Evolutionary conservation across 2,329 filamentous ascomycete species (phyloP).

Genomic region (Fusarium oligoseptatum): DNA sequence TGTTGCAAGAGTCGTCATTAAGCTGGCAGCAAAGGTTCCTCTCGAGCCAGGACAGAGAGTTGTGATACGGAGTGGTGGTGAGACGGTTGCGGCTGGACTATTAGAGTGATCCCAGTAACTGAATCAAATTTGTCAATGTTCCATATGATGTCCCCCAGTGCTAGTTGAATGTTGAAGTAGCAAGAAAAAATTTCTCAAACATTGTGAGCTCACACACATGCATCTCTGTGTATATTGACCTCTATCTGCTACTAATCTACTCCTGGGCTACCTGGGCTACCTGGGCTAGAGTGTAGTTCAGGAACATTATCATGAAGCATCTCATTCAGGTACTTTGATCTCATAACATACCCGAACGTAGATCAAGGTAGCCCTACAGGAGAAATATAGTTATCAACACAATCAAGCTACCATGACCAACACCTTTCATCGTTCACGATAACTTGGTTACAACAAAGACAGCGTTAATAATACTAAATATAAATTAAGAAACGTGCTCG

Average conservation of each 20-base stretch:
- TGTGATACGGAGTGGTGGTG: conserved; percentile 82
- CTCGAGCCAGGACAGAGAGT: conserved; percentile 85
- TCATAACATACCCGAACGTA: too few relatives aligned
- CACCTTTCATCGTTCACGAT: background rate
- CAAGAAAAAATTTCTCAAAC: background rate
- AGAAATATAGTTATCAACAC: too few relatives aligned
- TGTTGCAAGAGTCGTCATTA: conserved; percentile 82
- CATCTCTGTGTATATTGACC: background rate
- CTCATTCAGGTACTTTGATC: background rate
- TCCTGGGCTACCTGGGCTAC: background rate
- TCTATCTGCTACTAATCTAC: background rate
- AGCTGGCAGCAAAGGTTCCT: conserved; percentile 80
- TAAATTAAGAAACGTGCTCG: conserved; percentile 1
- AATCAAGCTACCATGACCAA: too few relatives aligned
- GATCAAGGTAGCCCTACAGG: too few relatives aligned
- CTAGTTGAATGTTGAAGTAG: fast-evolving
- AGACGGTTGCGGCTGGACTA: conserved; percentile 89
- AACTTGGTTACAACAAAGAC: background rate
- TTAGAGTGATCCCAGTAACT: conserved; percentile 69
- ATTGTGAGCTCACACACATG: background rate
- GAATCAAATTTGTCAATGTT: conserved; percentile 5
- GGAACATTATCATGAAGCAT: background rate
- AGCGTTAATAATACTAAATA: background rate
- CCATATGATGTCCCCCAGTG: background rate
- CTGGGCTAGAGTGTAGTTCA: background rate